Conservation (phyloP, 108 stramenopile genomes). For the Conticribra weissflogii region DNA sequence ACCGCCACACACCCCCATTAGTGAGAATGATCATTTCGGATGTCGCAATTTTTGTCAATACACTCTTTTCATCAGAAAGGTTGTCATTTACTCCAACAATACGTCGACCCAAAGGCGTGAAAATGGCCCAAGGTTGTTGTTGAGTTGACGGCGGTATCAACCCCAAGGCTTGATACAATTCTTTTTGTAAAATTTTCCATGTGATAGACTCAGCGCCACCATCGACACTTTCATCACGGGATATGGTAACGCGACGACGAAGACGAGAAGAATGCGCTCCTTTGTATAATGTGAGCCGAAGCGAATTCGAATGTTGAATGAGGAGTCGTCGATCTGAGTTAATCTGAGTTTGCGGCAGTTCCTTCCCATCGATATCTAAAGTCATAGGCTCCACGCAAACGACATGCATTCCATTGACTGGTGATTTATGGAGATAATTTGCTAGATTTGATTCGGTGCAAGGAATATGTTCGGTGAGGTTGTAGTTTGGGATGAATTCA, state of each 20-base stretch:
- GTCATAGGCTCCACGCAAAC: slow-evolving; percentile 48
- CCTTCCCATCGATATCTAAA: slow-evolving; percentile 17
- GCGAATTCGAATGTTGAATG: slow-evolving; percentile 20
- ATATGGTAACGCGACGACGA: slow-evolving; percentile 17
- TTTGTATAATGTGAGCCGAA: slow-evolving; percentile 45
- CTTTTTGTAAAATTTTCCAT: slow-evolving; percentile 21
- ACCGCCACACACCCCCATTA: slow-evolving; percentile 71
- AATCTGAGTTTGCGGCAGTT: slow-evolving; percentile 5
- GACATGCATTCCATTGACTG: slow-evolving; percentile 56
- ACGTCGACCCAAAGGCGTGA: slow-evolving; percentile 52
- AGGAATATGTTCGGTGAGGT: slow-evolving; percentile 27
- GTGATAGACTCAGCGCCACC: slow-evolving; percentile 7
- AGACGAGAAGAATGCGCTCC: slow-evolving; percentile 10
- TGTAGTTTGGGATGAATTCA: background rate
- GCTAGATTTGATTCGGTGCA: slow-evolving; percentile 50
- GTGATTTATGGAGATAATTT: slow-evolving; percentile 52
- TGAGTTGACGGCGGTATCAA: slow-evolving; percentile 22
- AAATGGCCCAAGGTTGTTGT: slow-evolving; percentile 68
- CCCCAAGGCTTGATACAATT: slow-evolving; percentile 34
- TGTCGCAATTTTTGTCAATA: slow-evolving; percentile 28
- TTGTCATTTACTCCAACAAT: slow-evolving; percentile 40
- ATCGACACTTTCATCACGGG: background rate
- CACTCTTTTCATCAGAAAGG: slow-evolving; percentile 17
- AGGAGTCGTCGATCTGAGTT: slow-evolving; percentile 10
- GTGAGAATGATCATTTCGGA: slow-evolving; percentile 60